These are phyloP conservation scores for Phytophthora pisi DNA, from an alignment of 352 stramenopile species.

Conservation along the genomic window DNA sequence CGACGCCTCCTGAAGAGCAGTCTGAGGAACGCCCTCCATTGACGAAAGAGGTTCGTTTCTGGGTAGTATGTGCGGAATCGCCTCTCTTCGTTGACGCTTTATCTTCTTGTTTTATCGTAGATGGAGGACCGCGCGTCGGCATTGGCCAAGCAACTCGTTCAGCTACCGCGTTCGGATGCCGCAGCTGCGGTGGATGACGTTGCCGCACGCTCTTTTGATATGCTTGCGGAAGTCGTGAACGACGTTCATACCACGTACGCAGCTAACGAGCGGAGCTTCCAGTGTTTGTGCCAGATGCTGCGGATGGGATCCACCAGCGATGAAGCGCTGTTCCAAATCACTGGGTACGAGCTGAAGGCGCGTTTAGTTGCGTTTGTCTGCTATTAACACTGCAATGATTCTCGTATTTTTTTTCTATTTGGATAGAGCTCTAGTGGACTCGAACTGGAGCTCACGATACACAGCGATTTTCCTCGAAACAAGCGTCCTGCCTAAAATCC, in stretches of 20 bases:
- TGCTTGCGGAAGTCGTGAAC: constrained; percentile 71
- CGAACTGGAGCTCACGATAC: constrained; percentile 77
- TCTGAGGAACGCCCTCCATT: constrained; percentile 28
- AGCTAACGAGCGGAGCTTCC: constrained; percentile 61
- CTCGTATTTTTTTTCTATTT: background rate
- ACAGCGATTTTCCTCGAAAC: constrained; percentile 63
- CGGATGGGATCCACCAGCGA: constrained; percentile 58
- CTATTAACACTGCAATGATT: background rate
- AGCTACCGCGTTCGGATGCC: constrained; percentile 42
- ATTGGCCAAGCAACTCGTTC: constrained; percentile 54
- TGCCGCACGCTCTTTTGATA: constrained; percentile 30
- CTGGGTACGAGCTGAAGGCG: constrained; percentile 34
- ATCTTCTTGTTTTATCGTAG: constrained; percentile 26
- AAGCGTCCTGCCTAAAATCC: constrained; percentile 64
- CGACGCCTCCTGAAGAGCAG: background rate
- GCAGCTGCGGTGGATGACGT: constrained; percentile 35
- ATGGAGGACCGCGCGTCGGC: constrained; percentile 45
- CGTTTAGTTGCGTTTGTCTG: background rate
- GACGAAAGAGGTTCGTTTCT: constrained; percentile 35
- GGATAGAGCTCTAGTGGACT: constrained; percentile 56
- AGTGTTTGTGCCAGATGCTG: constrained; percentile 47
- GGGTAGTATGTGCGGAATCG: background rate
- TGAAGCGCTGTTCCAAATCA: constrained; percentile 64
- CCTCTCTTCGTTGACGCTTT: background rate
- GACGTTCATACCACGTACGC: constrained; percentile 58